Evolutionary conservation across 805 yeast species (phyloP), one percentile per base, ranked within the genome.

Genomic region (Yamadazyma kitorensis): DNA sequence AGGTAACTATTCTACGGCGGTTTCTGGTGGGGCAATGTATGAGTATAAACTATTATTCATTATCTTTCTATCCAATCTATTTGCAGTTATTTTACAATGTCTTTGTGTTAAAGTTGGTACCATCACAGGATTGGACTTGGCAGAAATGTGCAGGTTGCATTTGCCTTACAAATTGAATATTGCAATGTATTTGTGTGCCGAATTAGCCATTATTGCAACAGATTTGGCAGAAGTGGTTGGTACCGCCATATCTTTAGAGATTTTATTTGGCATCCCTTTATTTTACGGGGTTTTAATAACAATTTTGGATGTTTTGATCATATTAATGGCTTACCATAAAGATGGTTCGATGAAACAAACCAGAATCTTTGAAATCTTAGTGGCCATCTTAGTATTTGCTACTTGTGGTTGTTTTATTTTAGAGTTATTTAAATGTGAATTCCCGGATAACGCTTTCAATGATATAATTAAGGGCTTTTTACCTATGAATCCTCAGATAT

Each of bases 211-310:
- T 39, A 80, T 91, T 27, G 96, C 97, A 2, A 91, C 98, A 0
- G 98, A 91, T 61, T 73, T 93, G 44, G 97, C 98, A 1, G 98
- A 91, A 55, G 96, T 91, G 22, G 91, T 93, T 17, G 98, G 98
- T n/a, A 86, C 96, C 3, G 97, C 98, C 3, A 87, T 91, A 37
- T 82, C 98, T 0, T 70, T 91, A 37, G 87, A 93, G 48, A 86
- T 91, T 36, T 62, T 93, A 27, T 78, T 89, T 54, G 72, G 76
- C 2, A 65, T 93, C 6, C 98, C 98, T 0, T 64, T 93, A 13
- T 70, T 86, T 6, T 68, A 78, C 4, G 98, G 98, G 21, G 95
- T 91, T 11, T 61, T 87, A 3, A 57, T 91, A 33, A 91, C 98
- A 0, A 81, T 87, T 15, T 61, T 86, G 3, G 98, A 91, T 51